Conservation (phyloP, 2,329 filamentous ascomycete genomes). For the Arthroderma sp. region DNA sequence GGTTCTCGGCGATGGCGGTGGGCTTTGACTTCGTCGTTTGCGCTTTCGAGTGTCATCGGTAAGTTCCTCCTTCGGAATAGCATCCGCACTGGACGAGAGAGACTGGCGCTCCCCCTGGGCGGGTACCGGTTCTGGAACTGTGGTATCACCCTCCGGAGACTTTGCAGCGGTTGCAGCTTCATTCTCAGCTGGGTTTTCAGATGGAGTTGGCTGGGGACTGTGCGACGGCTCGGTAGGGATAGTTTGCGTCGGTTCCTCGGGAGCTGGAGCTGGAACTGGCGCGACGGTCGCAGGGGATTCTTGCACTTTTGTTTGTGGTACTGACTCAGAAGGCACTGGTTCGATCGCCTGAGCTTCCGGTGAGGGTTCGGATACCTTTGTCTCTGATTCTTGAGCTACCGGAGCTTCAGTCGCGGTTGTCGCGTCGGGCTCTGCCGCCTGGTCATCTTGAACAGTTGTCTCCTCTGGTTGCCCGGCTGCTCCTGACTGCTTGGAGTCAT, state of each 20-base stretch:
- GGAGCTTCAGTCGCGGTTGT: constrained; percentile 1
- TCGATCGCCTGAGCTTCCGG: not conserved
- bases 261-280: not conserved
- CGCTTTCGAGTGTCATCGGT: constrained; percentile 49
- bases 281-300: not conserved
- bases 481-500: not conserved
- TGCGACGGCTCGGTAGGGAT: constrained; percentile 2
- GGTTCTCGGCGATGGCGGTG: constrained; percentile 42
- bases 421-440: not conserved
- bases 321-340: not conserved
- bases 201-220: constrained; percentile 1
- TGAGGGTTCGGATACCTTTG: not conserved
- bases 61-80: constrained; percentile 20
- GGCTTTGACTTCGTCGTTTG: constrained; percentile 53
- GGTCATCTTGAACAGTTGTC: constrained; percentile 7
- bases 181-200: constrained; percentile 11
- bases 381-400: not conserved
- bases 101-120: constrained; percentile 11
- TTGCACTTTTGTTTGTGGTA: not conserved
- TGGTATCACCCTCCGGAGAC: constrained; percentile 2
- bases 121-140: constrained; percentile 14
- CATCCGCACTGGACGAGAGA: constrained; percentile 15
- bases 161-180: constrained; percentile 12
- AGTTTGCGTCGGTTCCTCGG: constrained; percentile 3
- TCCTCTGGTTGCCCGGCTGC: constrained; percentile 18